These are phyloP conservation scores for Kalanchoe fedtschenkoi DNA, from an alignment of 164 flowering plant species.

Conservation along the genomic window DNA sequence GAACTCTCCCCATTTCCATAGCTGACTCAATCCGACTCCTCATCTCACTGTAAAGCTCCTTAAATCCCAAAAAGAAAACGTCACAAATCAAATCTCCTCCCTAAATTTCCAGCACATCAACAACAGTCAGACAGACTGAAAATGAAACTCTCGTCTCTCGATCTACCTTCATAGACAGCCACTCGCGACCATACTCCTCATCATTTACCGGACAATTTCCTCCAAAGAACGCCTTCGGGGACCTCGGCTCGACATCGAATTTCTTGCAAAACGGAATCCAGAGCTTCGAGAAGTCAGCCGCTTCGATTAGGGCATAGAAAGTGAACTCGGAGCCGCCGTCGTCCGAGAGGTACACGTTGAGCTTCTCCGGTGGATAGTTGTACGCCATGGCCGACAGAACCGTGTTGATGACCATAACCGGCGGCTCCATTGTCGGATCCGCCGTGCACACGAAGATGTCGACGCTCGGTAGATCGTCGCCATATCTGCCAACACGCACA, in stretches of 20 bases:
- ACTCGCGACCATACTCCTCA: neutral
- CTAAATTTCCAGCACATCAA: too few relatives aligned
- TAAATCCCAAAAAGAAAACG: neutral
- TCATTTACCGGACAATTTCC: neutral
- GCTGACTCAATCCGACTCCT: constrained; percentile 14
- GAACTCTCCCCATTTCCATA: constrained; percentile 11
- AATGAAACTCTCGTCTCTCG: too few relatives aligned
- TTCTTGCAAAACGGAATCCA: constrained; percentile 24
- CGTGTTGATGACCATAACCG: constrained; percentile 17
- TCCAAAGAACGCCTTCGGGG: constrained; percentile 20
- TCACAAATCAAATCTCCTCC: neutral
- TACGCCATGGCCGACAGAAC: constrained; percentile 22
- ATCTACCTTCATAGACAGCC: constrained; percentile 10
- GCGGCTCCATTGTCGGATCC: constrained; percentile 19
- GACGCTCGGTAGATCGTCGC: constrained; percentile 12
- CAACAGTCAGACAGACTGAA: too few relatives aligned
- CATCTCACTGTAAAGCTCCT: constrained; percentile 19
- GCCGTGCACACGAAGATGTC: constrained; percentile 30
- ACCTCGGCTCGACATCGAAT: constrained; percentile 17
- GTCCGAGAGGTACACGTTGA: constrained; percentile 20
- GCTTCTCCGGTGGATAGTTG: constrained; percentile 21
- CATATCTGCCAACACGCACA: constrained; percentile 7
- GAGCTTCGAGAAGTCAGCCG: constrained; percentile 15
- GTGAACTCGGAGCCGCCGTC: constrained; percentile 23
- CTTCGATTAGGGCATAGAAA: constrained; percentile 21